Conservation (phyloP, 345 rosid genomes). For the Syzygium grande region DNA sequence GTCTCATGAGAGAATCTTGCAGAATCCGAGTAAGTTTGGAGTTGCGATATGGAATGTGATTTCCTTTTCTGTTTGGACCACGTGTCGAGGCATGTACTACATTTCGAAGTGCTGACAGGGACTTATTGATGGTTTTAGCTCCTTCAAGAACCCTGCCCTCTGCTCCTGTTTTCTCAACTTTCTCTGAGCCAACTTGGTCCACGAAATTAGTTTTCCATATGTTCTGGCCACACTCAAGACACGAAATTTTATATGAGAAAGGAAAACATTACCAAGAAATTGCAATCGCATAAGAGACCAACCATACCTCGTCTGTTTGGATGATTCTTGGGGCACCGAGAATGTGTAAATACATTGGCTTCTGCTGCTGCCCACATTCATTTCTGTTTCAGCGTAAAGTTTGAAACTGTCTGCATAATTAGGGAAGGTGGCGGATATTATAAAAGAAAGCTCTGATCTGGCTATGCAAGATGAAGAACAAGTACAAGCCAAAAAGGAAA, state of each 20-base stretch:
- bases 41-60: conserved; percentile 71
- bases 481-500: not conserved
- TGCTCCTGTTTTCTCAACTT: conserved; percentile 89
- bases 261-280: not conserved
- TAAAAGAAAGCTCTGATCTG: not conserved
- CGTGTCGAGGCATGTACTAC: conserved; percentile 76
- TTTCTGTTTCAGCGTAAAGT: conserved; percentile 43
- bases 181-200: conserved; percentile 93
- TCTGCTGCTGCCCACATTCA: conserved; percentile 92
- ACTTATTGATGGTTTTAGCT: conserved; percentile 80
- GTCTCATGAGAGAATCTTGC: conserved; percentile 74
- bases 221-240: conserved; percentile 29
- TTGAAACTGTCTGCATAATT: not conserved
- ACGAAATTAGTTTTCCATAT: conserved; percentile 64
- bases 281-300: not conserved
- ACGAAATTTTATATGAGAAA: not conserved
- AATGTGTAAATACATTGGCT: conserved; percentile 78
- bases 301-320: conserved; percentile 42
- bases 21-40: conserved; percentile 83
- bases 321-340: conserved; percentile 46
- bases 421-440: not conserved
- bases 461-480: not conserved
- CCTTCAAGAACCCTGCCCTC: conserved; percentile 89
- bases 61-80: conserved; percentile 45
- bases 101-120: conserved; percentile 81